Percentiles rank a stretch among this genome's conserved stretches.
Conservation (phyloP, 202 grass and related monocot species). For the Musa balbisiana region DNA sequence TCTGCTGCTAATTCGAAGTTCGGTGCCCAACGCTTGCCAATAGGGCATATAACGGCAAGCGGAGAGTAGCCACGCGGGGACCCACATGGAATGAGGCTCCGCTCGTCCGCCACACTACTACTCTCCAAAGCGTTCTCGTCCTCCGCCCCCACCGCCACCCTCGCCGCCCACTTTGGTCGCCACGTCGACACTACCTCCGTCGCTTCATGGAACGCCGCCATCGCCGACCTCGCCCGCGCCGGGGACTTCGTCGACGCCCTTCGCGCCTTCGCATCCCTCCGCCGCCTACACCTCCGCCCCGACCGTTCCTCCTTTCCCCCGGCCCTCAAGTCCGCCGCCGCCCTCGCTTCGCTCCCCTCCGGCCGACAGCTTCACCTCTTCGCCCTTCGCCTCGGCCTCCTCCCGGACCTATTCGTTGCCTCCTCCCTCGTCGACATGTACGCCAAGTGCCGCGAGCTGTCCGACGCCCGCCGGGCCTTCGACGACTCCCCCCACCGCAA, state of each 20-base stretch:
- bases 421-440: conserved; percentile 83
- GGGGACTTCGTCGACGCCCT: conserved; percentile 51
- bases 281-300: conserved; percentile 32
- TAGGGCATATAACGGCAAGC: too few relatives aligned
- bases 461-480: conserved; percentile 59
- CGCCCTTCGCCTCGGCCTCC: conserved; percentile 46
- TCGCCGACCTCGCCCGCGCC: conserved; percentile 57
- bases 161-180: conserved; percentile 10
- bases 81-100: not conserved
- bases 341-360: conserved; percentile 37
- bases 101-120: not conserved
- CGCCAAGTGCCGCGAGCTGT: conserved; percentile 40
- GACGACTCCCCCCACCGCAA: conserved; percentile 60
- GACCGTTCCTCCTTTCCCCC: conserved; percentile 43
- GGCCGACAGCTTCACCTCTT: conserved; percentile 80
- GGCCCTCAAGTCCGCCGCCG: conserved; percentile 60
- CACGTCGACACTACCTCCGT: conserved; percentile 20
- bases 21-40: too few relatives aligned
- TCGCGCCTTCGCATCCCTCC: conserved; percentile 42
- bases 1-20: too few relatives aligned
- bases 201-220: conserved; percentile 53
- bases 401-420: conserved; percentile 51
- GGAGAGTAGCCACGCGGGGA: not conserved
- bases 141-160: conserved; percentile 5
- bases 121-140: not conserved